These are phyloP conservation scores for Aspergillus unguis DNA, from an alignment of 2,329 filamentous ascomycete genomes.

Conservation along the genomic window DNA sequence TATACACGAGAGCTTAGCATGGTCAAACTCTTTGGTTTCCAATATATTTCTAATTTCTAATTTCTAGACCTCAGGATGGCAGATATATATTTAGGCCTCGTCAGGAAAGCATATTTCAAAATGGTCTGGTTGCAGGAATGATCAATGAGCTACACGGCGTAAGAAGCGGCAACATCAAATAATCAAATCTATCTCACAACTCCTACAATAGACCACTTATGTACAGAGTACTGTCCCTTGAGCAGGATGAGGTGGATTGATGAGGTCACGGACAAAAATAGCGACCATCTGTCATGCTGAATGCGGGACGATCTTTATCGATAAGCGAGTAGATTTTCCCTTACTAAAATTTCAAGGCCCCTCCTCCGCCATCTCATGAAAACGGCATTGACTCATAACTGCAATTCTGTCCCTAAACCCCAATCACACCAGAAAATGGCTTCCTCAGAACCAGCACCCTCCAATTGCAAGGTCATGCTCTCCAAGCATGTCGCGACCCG, in stretches of 20 bases:
- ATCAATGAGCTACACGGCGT: too few relatives aligned
- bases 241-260: background rate
- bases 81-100: too few relatives aligned
- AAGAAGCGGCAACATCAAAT: background rate
- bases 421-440: conserved; percentile 29
- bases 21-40: too few relatives aligned
- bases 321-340: conserved; percentile 37
- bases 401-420: background rate
- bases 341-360: conserved; percentile 23
- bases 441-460: conserved; percentile 25
- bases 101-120: too few relatives aligned
- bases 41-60: too few relatives aligned
- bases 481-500: conserved; percentile 82
- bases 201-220: too few relatives aligned
- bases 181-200: background rate
- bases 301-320: conserved; percentile 35
- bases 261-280: conserved; percentile 3
- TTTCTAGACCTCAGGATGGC: too few relatives aligned
- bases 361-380: conserved; percentile 17
- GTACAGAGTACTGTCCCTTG: too few relatives aligned
- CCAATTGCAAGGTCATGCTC: conserved; percentile 85
- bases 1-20: too few relatives aligned
- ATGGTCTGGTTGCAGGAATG: too few relatives aligned
- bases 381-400: conserved; percentile 4
- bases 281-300: conserved; percentile 17